Base-by-base conservation (phyloP, 371 early-diverging fungal species). In the Lichtheimia ramosa region DNA sequence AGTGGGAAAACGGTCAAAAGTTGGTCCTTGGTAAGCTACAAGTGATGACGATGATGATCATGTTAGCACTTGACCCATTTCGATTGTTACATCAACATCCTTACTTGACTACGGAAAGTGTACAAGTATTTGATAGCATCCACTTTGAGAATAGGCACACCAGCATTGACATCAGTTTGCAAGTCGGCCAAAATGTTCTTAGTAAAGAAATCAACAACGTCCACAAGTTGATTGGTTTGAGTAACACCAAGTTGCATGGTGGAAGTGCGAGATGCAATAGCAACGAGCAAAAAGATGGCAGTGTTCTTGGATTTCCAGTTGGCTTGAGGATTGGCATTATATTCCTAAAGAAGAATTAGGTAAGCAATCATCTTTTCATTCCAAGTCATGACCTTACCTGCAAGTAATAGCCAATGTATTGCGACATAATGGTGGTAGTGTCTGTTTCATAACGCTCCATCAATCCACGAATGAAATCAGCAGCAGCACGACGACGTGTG, bases 301-400 rank as follows among this genome's bases (percentile, higher is more conserved):
- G 93, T 91, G 64, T 99, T 96, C 74, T 99, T 97, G 48, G 91
- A 87, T 67, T 92, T 93, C 99, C 99, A 98, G 70, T 96, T 87
- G n/a, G 52, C 70, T 13, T 68, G 71, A 2, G 85, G 88, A 61
- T 94, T 86, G 15, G 77, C 63, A 27, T 75, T 81, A 63, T 96
- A 96, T 34, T 74, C 82, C 84, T 88, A 67, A 3, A 46, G 34
- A 34, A 4, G 41, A 27, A 21, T 34, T 0, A 43, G 34, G 13
- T 43, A 21, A 13, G 24, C 56, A 1, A 56, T 24, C 10, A n/a
- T 5, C 25, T 4, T 3, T 10, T 6, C n/a, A 20, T 16, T 13
- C 34, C 10, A 34, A 34, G 10, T 10, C 10, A 34, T 58, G 23
- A 16, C 2, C 23, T 14, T 70, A 87, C 86, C 65, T 85, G 79